Evolutionary conservation across 768 basidiomycete species (phyloP).

Genomic region (Serendipita sp.): DNA sequence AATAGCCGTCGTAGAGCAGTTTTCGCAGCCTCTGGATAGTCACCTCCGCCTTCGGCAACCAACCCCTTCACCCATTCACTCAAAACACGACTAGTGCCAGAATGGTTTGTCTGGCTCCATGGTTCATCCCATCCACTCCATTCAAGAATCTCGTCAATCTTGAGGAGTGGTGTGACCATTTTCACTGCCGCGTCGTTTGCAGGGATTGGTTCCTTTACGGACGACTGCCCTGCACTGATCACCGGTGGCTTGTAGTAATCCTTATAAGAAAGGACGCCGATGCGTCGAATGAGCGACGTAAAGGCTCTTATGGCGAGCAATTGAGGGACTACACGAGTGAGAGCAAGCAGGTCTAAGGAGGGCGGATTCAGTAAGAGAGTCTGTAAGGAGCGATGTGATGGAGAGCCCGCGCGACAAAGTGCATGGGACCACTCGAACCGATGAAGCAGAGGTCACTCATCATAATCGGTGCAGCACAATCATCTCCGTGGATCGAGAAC

Average conservation of each 20-base stretch:
- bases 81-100: conserved; percentile 3
- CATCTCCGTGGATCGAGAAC: not conserved
- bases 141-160: conserved; percentile 10
- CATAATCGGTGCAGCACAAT: too few species aligned
- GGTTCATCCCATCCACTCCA: conserved; percentile 17
- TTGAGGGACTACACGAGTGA: conserved; percentile 15
- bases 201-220: not conserved
- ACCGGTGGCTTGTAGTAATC: conserved; percentile 13
- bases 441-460: too few species aligned
- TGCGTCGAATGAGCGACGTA: conserved; percentile 9
- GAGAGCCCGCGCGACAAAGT: too few species aligned
- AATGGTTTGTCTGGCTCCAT: not conserved
- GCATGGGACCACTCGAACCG: too few species aligned
- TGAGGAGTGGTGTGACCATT: not conserved
- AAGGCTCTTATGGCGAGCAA: conserved; percentile 16
- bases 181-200: not conserved
- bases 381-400: not conserved
- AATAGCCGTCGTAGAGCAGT: conserved; percentile 15
- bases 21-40: conserved; percentile 19
- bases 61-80: conserved; percentile 13
- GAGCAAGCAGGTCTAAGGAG: conserved; percentile 13
- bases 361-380: not conserved
- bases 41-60: conserved; percentile 14
- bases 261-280: conserved; percentile 17
- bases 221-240: not conserved